phyloP scores from a whole-genome alignment of 2,329 filamentous ascomycete species.

The Thermochaetoides dissita region DNA sequence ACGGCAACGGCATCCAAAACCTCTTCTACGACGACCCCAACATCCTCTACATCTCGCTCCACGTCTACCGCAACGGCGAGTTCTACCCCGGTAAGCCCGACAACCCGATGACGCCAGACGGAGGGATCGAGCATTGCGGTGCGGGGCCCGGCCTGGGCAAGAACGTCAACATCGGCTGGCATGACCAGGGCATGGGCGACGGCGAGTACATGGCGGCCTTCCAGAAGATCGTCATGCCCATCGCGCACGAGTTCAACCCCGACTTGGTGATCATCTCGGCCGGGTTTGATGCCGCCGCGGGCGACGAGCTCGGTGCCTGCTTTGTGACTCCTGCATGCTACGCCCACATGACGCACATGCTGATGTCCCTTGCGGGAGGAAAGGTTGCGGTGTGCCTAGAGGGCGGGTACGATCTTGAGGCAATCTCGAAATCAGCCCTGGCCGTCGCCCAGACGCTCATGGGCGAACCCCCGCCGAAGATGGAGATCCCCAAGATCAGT shows the following conservation, averaged over 20 bases:
- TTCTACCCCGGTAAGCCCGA: conserved; percentile 70
- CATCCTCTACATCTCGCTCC: conserved; percentile 86
- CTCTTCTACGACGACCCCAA: conserved; percentile 93
- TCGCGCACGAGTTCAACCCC: conserved; percentile 82
- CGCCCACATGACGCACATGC: conserved; percentile 97
- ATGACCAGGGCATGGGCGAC: conserved; percentile 73
- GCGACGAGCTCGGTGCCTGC: conserved; percentile 84
- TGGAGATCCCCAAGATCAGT: conserved; percentile 42
- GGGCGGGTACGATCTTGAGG: conserved; percentile 85
- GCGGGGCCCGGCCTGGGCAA: conserved; percentile 40
- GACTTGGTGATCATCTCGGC: conserved; percentile 92
- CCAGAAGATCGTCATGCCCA: conserved; percentile 90
- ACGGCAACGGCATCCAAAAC: conserved; percentile 88
- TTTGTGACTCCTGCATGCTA: conserved; percentile 86
- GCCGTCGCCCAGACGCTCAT: conserved; percentile 87
- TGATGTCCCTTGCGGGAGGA: conserved; percentile 84
- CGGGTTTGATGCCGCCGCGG: conserved; percentile 88
- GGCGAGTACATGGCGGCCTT: conserved; percentile 96
- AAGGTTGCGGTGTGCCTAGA: conserved; percentile 88
- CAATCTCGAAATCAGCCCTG: conserved; percentile 83
- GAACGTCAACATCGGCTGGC: conserved; percentile 56
- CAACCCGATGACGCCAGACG: conserved; percentile 43
- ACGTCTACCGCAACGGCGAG: conserved; percentile 68
- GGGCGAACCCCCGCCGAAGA: conserved; percentile 70
- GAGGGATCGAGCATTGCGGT: conserved; percentile 46